Base-by-base conservation (phyloP, 495 filamentous ascomycete species). In the Cercophora samala region DNA sequence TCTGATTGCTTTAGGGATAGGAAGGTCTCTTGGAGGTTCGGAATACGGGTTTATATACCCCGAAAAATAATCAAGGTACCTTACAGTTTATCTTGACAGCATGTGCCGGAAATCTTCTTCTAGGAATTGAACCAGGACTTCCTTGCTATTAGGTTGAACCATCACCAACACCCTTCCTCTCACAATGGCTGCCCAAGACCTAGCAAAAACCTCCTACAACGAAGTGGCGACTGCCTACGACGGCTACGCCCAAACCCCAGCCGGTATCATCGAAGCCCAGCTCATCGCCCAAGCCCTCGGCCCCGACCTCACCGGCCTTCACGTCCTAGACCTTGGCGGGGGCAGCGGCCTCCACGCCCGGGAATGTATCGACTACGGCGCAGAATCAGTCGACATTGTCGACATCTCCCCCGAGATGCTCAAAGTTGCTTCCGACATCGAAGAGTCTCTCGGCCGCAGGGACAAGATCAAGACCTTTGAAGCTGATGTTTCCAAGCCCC, bases 371-470 rank as follows among this genome's bases (percentile, higher is more conserved):
- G 5, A 19, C 17, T 56, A 56, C 53, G 53, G 53, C 53, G 53
- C 53, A 5, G 53, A 19, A 19, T 56, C 53, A 56, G 53, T 56
- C 8, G 53, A 56, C 22, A 56, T 56, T 9, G 53, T 56, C 53
- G 53, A 56, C 53, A 56, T 56, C n/a, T 56, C 53, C 53, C 53
- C 53, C n/a, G n/a, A 19, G n/a, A 56, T 56, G 53, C 53, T 56
- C 6, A 15, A 19, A 8, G n/a, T 56, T 18, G 53, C 53, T 23
- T 19, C 53, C 13, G 13, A 17, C 37, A 46, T 46, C 11, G 37
- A 46, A 17, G 37, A 46, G 15, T 56, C 53, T 18, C 53, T 56
- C 3, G n/a, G n/a, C 22, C 53, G n/a, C 58, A 11, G 9, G 21
- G 17, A 5, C 58, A 24, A n/a, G 22, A 21, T 60, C 58, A 5